These are phyloP conservation scores for Geotrichum fermentans DNA, from an alignment of 1,139 yeast species.

Conservation along the genomic window DNA sequence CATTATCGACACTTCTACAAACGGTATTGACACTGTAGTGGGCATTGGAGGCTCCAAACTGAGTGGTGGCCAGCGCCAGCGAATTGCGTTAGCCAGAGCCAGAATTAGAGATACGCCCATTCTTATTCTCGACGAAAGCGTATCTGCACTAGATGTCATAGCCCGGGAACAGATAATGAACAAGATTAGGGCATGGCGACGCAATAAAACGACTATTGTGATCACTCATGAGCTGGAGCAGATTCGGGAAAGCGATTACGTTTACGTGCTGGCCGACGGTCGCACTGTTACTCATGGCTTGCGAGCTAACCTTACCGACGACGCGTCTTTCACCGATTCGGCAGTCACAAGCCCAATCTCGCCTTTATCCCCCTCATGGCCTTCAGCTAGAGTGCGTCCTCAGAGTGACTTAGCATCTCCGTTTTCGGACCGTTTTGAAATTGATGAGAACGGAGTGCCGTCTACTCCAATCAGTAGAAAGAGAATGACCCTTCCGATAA, in stretches of 20 bases:
- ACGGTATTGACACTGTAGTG: slow-evolving; percentile 52
- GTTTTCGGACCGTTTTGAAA: slow-evolving; percentile 12
- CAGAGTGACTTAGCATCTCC: neutral
- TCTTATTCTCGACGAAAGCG: slow-evolving; percentile 76
- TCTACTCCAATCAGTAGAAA: neutral
- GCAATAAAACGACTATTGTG: slow-evolving; percentile 66
- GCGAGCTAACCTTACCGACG: slow-evolving; percentile 35
- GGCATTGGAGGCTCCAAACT: slow-evolving; percentile 47
- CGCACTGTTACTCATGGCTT: slow-evolving; percentile 44
- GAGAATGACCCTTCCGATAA: slow-evolving; percentile 8
- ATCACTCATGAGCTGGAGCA: slow-evolving; percentile 72
- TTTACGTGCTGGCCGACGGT: slow-evolving; percentile 59
- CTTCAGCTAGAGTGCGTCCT: neutral
- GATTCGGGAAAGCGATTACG: slow-evolving; percentile 51
- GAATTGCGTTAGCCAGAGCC: slow-evolving; percentile 81
- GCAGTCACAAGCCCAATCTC: slow-evolving; percentile 1
- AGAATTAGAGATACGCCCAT: slow-evolving; percentile 65
- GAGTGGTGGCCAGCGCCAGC: slow-evolving; percentile 92
- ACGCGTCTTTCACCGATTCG: slow-evolving; percentile 16
- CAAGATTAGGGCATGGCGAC: slow-evolving; percentile 56
- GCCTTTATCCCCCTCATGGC: neutral
- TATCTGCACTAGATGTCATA: slow-evolving; percentile 67
- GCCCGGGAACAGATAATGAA: slow-evolving; percentile 46
- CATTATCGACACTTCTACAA: slow-evolving; percentile 42
- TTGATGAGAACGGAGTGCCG: neutral